Evolutionary conservation across 306 rosid species (phyloP), one percentile per base, ranked within the genome.

Genomic region (Fagus crenata): DNA sequence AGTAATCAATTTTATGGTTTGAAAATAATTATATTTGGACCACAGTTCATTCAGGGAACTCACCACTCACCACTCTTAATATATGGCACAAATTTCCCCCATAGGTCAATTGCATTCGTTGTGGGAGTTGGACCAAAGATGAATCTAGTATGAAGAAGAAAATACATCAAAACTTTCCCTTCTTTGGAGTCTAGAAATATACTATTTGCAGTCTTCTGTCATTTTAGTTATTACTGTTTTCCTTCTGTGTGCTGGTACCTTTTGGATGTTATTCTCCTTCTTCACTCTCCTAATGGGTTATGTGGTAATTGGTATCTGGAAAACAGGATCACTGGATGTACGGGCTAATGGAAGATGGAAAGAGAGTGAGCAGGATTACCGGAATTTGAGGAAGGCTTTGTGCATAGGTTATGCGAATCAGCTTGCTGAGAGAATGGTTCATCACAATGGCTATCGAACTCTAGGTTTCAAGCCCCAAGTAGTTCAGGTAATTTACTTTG

Each of bases 401-500:
- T 92, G 98, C 78, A 87, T 87, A 59, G 98, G 98, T 42, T 95
- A 77, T 89, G 98, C 97, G 12, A 95, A 81, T 89, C 98, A 95
- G 85, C 96, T 92, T 69, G 97, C 97, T 83, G 98, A 92, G 90
- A 85, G 98, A 86, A 95, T 90, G 91, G 74, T 95, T 75, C 89
- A 90, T 81, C 98, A 95, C 84, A 95, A 95, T 86, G 98, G 98
- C 64, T 95, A 90, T 85, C 88, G 97, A 83, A 95, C 96, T 75
- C 86, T 95, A 43, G 91, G 95, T 83, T 92, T 92, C 77, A 90
- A 89, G 80, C 87, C 93, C 77, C 98, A 90, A 88, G 89, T 89
- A 67, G 97, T 95, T 70, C 98, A 95, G 97, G 98, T 95, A 90
- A 49, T 77, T 51, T 32, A 51, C 40, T 43, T 41, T 32, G 18